A percentile compares a stretch with the other conserved stretches of the same genome.
These are phyloP conservation scores for Ceratobasidium sp. DNA, from an alignment of 1,284 basidiomycete species.

Conservation along the genomic window DNA sequence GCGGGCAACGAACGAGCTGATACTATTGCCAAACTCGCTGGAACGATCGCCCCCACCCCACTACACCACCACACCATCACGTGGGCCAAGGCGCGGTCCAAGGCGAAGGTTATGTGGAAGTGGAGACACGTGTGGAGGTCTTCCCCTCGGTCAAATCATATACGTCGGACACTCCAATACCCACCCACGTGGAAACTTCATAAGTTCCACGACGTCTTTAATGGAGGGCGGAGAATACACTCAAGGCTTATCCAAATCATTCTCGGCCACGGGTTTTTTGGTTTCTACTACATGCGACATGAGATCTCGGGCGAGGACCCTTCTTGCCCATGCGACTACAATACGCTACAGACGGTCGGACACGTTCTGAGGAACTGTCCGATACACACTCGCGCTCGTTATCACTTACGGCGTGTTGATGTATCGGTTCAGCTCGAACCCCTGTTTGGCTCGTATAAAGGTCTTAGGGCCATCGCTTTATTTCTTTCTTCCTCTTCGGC, in stretches of 20 bases:
- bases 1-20: slow-evolving; percentile 48
- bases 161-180: background rate
- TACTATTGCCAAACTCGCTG: slow-evolving; percentile 44
- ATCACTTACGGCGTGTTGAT: background rate
- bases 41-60: background rate
- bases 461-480: background rate
- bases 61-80: slow-evolving; percentile 16
- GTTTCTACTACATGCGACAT: slow-evolving; percentile 21
- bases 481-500: background rate
- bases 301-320: slow-evolving; percentile 17
- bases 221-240: background rate
- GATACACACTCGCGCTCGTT: background rate
- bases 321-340: slow-evolving; percentile 34
- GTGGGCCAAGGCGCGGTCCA: slow-evolving; percentile 14
- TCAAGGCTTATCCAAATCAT: slow-evolving; percentile 8
- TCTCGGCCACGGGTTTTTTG: background rate
- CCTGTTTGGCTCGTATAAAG: background rate
- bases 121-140: slow-evolving; percentile 14
- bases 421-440: background rate
- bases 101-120: background rate
- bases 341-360: slow-evolving; percentile 2
- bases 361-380: slow-evolving; percentile 42
- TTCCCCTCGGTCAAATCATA: background rate
- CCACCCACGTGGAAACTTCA: slow-evolving; percentile 6
- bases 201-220: background rate